Base-by-base conservation (phyloP, 192 early-diverging fungal genomes). In the Coemansia javaensis region DNA sequence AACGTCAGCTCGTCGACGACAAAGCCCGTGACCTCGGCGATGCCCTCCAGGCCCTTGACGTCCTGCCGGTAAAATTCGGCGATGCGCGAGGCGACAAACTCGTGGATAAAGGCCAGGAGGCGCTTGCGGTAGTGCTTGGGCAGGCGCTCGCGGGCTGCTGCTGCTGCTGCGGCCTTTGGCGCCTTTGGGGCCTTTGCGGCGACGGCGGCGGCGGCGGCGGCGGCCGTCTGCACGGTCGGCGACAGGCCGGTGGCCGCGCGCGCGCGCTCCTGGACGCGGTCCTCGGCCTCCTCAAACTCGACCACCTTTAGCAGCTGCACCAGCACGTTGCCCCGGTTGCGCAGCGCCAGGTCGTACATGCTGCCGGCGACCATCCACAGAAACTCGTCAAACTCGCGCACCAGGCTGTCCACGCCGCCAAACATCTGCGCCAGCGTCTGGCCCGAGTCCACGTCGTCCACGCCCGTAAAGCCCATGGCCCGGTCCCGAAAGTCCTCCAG, bases 271-370 rank as follows among this genome's bases (percentile, higher is more conserved):
- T 61, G 56, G 3, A 43, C 50, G 12, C 65, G 57, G 72, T 99
- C 97, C 2, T 86, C 85, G 8, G 71, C 65, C 64, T 99, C 97
- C 60, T 99, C 97, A 13, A 65, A 67, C 63, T 99, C 97, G 40
- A 99, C 86, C 20, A 98, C 85, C 52, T 99, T 99, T 52, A 91
- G 85, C 27, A 99, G 45, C 34, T 86, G 81, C 7, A 99, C 87
- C n/a, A 99, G 79, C 9, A 84, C 72, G 1, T 87, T 77, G 1
- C 78, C 73, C 30, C 88, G 78, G 14, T 77, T 80, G 23, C 75
- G 73, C 61, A 82, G 82, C 2, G 86, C 84, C 44, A 99, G 70
- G 4, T 89, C 85, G 28, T 94, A 81, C 38, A 91, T 79, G 50
- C 85, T 77, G 20, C 82, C 80, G 9, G 89, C 80, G 14, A 99